phyloP scores from a whole-genome alignment of 345 rosid species.

The Kandelia obovata region DNA sequence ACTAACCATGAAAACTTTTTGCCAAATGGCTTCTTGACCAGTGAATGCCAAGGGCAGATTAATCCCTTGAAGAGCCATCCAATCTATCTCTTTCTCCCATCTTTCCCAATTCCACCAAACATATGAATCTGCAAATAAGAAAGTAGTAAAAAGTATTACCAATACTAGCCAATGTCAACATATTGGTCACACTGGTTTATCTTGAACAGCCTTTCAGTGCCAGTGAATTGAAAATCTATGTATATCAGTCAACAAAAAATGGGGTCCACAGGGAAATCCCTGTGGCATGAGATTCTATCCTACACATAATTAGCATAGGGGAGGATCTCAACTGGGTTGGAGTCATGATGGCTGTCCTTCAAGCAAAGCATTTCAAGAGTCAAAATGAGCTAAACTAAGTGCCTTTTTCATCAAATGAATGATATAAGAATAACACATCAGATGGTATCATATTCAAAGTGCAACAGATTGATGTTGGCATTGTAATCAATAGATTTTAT shows the following conservation, averaged over 20 bases:
- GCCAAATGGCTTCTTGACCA: conserved; percentile 95
- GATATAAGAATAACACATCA: background rate
- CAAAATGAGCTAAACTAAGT: background rate
- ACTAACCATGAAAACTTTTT: conserved; percentile 78
- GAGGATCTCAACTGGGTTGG: background rate
- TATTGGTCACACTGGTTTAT: too few relatives aligned
- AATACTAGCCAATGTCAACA: background rate
- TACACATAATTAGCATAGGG: background rate
- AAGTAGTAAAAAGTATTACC: conserved; percentile 9
- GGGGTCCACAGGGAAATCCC: background rate
- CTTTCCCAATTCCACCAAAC: conserved; percentile 95
- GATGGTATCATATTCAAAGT: background rate
- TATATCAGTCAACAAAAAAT: too few relatives aligned
- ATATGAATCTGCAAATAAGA: conserved; percentile 61
- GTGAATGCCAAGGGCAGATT: conserved; percentile 94
- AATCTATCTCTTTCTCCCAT: conserved; percentile 97
- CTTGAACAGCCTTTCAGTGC: background rate
- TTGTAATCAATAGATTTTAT: background rate
- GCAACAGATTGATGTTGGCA: background rate
- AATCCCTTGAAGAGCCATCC: conserved; percentile 98
- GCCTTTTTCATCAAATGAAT: background rate
- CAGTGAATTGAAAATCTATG: background rate
- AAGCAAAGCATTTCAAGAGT: conserved; percentile 2
- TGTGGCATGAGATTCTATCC: background rate
- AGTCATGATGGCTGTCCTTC: too few relatives aligned